Base-by-base conservation (phyloP, 2,329 filamentous ascomycete species). In the Diplodia seriata region DNA sequence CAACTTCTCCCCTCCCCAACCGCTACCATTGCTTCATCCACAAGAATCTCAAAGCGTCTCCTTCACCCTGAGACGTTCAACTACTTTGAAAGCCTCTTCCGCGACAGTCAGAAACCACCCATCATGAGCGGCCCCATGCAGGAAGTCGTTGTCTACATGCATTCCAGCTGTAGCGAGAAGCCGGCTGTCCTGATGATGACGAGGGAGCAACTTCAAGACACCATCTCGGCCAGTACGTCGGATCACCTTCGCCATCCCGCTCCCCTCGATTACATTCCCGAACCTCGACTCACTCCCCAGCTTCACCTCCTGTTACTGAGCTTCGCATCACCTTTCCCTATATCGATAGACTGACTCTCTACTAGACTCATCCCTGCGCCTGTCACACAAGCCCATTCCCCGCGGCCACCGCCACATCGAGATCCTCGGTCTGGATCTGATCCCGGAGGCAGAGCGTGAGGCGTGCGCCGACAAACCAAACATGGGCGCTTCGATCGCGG, bases 71-170 rank as follows among this genome's bases (percentile, higher is more conserved):
- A 18, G 18, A 63, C 29, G 18, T 51, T 51, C 31, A 7, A 23
- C n/a, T 63, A 51, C 43, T 38, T 38, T 33, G n/a, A 33, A 36
- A 4, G 4, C 6, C 47, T 38, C n/a, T n/a, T 51, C 43, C 43
- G 36, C n/a, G 18, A 53, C n/a, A 5, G 15, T 7, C 1, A 49
- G 2, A 9, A 15, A 36, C 15, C 57, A 15, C 8, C 11, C 59
- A 18, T 29, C 8, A 53, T 63, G 59, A 51, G 29, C 31, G 29
- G 23, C n/a, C 15, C 31, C 12, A 38, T 40, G 12, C 43, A 63
- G 47, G 59, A 63, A 11, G 23, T 63, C 18, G n/a, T 63, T 47
- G 59, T 63, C 5, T 63, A 63, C 59, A 63, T 26, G 31, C 59
- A 63, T 29, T 63, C 59, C 43, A 63, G 47, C 59, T 29, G 20